Base-by-base conservation (phyloP, 768 basidiomycete species). In the Chalciporus chontae region DNA sequence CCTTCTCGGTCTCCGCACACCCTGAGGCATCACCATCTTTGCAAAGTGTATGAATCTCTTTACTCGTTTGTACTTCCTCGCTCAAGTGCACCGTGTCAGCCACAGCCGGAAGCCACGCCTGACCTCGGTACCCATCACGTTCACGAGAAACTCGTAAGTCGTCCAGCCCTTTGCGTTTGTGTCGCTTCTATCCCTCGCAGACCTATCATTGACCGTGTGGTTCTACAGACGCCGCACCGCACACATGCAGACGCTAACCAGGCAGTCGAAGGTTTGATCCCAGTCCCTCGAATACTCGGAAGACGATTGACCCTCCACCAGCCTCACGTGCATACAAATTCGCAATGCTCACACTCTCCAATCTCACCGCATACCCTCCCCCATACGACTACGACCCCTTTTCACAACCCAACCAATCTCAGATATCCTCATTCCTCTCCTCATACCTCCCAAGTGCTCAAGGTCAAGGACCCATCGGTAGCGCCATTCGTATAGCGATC, bases 271-370 rank as follows among this genome's bases (percentile, higher is more conserved):
- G 82, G 82, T 82, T 47, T 36, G 58, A 43, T 42, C 13, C 3
- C 8, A 37, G 23, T 44, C 48, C 36, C 2, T 21, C 46, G 39
- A 26, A 29, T 4, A 18, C 11, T 40, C 29, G 24, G 27, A 10
- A 43, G 17, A 44, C 19, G 19, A 34, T 55, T 57, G 15, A 52
- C 45, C 31, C 29, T 26, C 26, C 8, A 39, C 26, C 53, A 89
- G 89, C 88, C 51, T 67, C 78, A 13, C 78, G 83, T 53, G 89
- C 88, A 10, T 90, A 89, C 70, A 85, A 78, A 62, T 81, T 87
- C 65, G 90, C 90, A 10, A 65, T 87, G 50, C 64, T 77, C 8
- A 88, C 87, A 4, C 73, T 92, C 17, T 71, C 81, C 2, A 75
- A 81, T 24, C 69, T 91, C 46, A 84, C 79, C n/a, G 72, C 82